Conservation (phyloP, 495 filamentous ascomycete species). For the Aspergillus panamensis region DNA sequence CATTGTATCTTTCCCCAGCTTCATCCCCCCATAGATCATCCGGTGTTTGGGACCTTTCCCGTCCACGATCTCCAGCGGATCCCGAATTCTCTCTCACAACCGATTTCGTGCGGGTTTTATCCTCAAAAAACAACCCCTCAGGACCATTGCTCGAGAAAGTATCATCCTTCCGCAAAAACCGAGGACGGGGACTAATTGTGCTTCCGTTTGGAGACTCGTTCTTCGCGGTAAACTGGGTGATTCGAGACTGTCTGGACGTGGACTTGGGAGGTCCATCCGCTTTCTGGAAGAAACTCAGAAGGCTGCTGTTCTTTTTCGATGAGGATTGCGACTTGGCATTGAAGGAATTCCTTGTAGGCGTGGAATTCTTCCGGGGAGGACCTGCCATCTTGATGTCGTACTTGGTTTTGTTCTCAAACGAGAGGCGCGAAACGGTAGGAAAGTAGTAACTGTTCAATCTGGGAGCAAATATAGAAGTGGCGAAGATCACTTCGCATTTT, state of each 20-base stretch:
- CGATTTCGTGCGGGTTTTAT: conserved; percentile 30
- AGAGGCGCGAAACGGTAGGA: not conserved
- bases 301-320: conserved; percentile 63
- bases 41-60: conserved; percentile 28
- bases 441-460: not conserved
- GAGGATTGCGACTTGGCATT: conserved; percentile 16
- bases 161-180: conserved; percentile 17
- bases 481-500: no score
- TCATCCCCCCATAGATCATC: conserved; percentile 39
- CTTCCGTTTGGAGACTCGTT: conserved; percentile 8
- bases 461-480: not conserved
- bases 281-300: conserved; percentile 81
- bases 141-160: conserved; percentile 21
- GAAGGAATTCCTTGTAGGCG: conserved; percentile 19
- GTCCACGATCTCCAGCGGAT: not conserved
- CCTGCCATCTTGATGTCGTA: conserved; percentile 11
- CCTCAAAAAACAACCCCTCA: conserved; percentile 43
- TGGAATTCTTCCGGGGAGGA: conserved; percentile 22
- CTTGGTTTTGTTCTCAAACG: not conserved
- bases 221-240: conserved; percentile 40
- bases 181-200: conserved; percentile 22
- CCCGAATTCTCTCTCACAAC: conserved; percentile 3
- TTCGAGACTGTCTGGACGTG: conserved; percentile 35
- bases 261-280: conserved; percentile 46
- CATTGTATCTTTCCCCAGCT: conserved; percentile 27